Base-by-base conservation (phyloP, 306 rosid species). In the Acacia acuminata region DNA sequence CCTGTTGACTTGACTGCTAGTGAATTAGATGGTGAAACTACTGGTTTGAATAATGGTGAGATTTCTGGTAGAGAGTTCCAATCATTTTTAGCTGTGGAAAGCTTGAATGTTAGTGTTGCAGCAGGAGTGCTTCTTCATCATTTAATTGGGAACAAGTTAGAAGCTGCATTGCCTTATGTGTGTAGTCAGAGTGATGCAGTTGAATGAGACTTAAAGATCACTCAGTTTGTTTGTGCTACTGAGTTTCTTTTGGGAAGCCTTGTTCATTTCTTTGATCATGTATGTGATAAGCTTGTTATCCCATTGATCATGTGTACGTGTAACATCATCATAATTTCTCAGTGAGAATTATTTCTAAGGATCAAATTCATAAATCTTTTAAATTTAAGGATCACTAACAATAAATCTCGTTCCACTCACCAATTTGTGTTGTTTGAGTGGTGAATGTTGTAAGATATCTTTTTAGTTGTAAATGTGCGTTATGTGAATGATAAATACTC, bases 121-220 rank as follows among this genome's bases (percentile, higher is more conserved):
- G 92, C 98, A 43, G 99, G 99, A n/a, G 97, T 94, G 79, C 93
- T 96, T 82, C 87, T 96, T 92, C 99, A 92, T 80, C 99, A 96
- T 85, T 85, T 96, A 42, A 86, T 84, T 58, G 96, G 98, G 66
- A 87, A 83, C 82, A 82, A 66, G n/a, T 81, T 44, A 53, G 76
- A 67, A 78, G 84, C 82, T 64, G 43, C 90, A 79, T 38, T 53
- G 56, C 43, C 69, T 8, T 73, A 32, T 44, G 63, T 61, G 71
- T 79, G 75, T 78, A 73, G 67, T 81, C 79, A 64, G 76, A 80
- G 76, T 32, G 81, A 69, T 15, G 30, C 55, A 47, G 82, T 84
- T 38, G 87, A 81, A 75, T 88, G 86, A 88, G 81, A 82, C 77
- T 77, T 13, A 10, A 15, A 40, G 44, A 58, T 70, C 51, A 69